Percentiles rank a stretch among this genome's conserved stretches.
phyloP scores from a whole-genome alignment of 257 asterid species.

The Solanum sejunctum region DNA sequence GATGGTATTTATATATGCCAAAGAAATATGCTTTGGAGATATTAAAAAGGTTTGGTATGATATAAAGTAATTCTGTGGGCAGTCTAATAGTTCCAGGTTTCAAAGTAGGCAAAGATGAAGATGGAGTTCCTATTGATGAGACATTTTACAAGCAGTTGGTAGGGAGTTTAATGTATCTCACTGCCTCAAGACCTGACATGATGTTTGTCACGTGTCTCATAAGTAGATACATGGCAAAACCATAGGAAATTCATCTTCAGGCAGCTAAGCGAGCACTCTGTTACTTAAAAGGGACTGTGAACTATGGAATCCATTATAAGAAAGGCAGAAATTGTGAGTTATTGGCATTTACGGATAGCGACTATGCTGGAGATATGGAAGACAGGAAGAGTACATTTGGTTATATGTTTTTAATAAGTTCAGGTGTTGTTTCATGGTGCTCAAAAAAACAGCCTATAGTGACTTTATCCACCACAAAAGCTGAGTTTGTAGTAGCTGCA shows the following conservation, averaged over 20 bases:
- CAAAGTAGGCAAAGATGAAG: no score
- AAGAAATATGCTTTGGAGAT: no score
- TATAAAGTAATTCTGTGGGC: no score
- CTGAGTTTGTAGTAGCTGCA: background rate
- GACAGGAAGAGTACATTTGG: background rate
- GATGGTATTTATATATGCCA: no score
- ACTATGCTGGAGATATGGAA: background rate
- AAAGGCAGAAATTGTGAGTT: background rate
- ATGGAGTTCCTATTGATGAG: no score
- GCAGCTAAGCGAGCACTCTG: background rate
- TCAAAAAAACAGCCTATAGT: background rate
- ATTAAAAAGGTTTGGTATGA: no score
- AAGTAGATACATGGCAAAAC: no score
- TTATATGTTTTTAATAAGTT: no score
- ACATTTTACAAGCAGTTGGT: background rate
- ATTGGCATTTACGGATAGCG: background rate
- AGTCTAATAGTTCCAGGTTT: no score
- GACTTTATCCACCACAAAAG: background rate
- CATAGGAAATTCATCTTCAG: no score
- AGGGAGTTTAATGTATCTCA: background rate
- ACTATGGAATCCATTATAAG: background rate
- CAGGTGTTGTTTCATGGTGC: background rate
- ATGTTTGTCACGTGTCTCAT: no score
- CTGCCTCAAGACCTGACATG: no score
- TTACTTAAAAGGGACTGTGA: background rate